A percentile compares a stretch with the other conserved stretches of the same genome.
Conservation (phyloP, 805 yeast species). For the Monosporozyma solicola region DNA sequence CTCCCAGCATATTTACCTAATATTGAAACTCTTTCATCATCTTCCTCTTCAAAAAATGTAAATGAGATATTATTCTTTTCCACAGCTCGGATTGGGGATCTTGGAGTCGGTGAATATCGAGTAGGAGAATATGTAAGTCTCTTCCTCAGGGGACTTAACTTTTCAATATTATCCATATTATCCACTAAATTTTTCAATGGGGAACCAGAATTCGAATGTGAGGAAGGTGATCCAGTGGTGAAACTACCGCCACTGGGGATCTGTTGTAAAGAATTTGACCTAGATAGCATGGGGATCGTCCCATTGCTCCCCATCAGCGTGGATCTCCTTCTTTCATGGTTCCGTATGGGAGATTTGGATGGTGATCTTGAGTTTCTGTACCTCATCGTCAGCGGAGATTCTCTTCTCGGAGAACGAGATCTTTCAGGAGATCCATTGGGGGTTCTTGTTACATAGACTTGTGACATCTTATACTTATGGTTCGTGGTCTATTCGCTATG, state of each 20-base stretch:
- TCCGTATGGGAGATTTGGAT: not conserved
- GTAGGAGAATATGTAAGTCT: not conserved
- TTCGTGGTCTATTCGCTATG: not conserved
- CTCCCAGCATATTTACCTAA: slow-evolving; percentile 19
- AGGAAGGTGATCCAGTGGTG: not conserved
- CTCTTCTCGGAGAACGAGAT: not conserved
- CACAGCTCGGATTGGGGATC: not conserved
- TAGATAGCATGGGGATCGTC: not conserved
- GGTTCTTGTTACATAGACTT: not conserved
- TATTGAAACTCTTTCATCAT: slow-evolving; percentile 10
- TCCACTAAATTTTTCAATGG: not conserved
- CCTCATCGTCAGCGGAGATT: not conserved
- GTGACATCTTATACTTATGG: not conserved
- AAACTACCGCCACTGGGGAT: not conserved
- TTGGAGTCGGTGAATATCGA: not conserved
- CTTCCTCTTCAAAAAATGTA: slow-evolving; percentile 18
- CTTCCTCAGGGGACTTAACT: slow-evolving; percentile 1
- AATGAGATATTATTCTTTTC: slow-evolving; percentile 5
- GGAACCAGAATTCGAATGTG: not conserved
- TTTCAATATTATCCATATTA: not conserved
- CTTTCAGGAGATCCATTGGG: not conserved
- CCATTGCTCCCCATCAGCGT: not conserved
- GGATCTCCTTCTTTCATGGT: not conserved
- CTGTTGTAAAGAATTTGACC: not conserved
- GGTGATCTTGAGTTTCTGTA: not conserved